Conservation (phyloP, 345 rosid species). For the Capsella bursapastoris region DNA sequence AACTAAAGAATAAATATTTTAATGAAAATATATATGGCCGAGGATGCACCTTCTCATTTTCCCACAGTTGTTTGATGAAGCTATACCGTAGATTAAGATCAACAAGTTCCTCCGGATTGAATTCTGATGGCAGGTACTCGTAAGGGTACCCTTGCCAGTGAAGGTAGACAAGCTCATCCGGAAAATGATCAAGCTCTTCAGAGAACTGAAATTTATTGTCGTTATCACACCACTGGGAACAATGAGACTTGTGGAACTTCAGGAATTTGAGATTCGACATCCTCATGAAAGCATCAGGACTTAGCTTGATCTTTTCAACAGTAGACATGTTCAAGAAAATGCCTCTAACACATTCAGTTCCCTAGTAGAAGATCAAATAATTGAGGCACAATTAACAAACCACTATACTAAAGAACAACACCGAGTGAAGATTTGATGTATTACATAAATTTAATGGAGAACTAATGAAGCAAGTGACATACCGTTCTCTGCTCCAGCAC, state of each 20-base stretch:
- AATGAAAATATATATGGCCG: not conserved
- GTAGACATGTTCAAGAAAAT: slow-evolving; percentile 38
- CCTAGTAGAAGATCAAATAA: slow-evolving; percentile 18
- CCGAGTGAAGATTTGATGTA: not conserved
- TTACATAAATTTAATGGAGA: not conserved
- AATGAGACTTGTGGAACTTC: slow-evolving; percentile 38
- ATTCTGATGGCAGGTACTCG: slow-evolving; percentile 35
- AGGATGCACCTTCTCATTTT: slow-evolving; percentile 29
- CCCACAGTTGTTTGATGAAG: slow-evolving; percentile 44
- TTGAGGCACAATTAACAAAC: not conserved
- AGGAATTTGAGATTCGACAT: slow-evolving; percentile 49
- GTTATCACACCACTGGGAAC: slow-evolving; percentile 19
- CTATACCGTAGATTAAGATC: slow-evolving; percentile 33
- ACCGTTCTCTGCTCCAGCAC: slow-evolving; percentile 11
- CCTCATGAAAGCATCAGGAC: slow-evolving; percentile 26
- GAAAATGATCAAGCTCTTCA: slow-evolving; percentile 20
- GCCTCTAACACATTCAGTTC: slow-evolving; percentile 43
- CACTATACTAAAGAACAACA: not conserved
- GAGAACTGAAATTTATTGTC: not conserved
- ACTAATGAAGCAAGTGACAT: not conserved
- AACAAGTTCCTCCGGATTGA: slow-evolving; percentile 37
- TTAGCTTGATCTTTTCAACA: slow-evolving; percentile 24
- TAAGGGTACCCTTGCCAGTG: slow-evolving; percentile 45
- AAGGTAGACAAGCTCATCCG: slow-evolving; percentile 41
- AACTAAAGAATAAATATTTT: not conserved